Percentiles rank a stretch among this genome's conserved stretches.
Conservation (phyloP, 495 filamentous ascomycete genomes). For the Podospora fimiseda region DNA sequence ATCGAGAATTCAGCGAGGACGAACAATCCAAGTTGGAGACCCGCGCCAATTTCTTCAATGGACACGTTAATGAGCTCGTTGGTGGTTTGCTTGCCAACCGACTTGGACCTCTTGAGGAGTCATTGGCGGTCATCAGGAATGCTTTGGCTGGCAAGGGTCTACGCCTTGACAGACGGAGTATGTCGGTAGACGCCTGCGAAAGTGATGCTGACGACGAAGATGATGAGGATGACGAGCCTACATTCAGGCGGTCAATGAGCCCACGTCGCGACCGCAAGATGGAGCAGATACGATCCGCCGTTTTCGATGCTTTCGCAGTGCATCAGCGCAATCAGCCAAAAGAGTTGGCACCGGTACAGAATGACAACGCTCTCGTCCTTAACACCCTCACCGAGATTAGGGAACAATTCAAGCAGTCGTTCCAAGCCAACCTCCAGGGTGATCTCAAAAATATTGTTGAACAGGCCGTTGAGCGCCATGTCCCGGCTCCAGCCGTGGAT, state of each 20-base stretch:
- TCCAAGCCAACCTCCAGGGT: conserved; percentile 39
- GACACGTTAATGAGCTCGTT: conserved; percentile 77
- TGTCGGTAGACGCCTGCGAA: conserved; percentile 58
- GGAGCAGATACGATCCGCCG: conserved; percentile 72
- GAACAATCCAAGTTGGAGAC: conserved; percentile 75
- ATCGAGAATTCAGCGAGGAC: conserved; percentile 71
- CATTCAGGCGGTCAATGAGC: conserved; percentile 56
- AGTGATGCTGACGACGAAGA: conserved; percentile 97
- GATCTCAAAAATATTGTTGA: conserved; percentile 55
- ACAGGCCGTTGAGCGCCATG: conserved; percentile 47
- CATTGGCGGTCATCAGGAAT: conserved; percentile 67
- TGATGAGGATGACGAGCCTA: conserved; percentile 76
- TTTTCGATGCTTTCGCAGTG: conserved; percentile 70
- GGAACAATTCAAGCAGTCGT: conserved; percentile 39
- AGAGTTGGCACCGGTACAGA: conserved; percentile 13
- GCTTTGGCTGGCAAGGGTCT: conserved; percentile 43
- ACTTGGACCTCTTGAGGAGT: conserved; percentile 70
- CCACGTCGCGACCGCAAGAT: conserved; percentile 67
- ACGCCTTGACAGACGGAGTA: conserved; percentile 47
- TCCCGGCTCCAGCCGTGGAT: conserved; percentile 31
- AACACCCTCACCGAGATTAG: conserved; percentile 42
- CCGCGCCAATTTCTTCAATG: conserved; percentile 74
- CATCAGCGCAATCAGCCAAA: conserved; percentile 42
- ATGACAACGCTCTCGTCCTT: conserved; percentile 28
- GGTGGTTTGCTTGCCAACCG: conserved; percentile 69